Evolutionary conservation across 2,329 filamentous ascomycete genomes (phyloP), one percentile per base, ranked within the genome.

Genomic region (Botrytis elliptica): DNA sequence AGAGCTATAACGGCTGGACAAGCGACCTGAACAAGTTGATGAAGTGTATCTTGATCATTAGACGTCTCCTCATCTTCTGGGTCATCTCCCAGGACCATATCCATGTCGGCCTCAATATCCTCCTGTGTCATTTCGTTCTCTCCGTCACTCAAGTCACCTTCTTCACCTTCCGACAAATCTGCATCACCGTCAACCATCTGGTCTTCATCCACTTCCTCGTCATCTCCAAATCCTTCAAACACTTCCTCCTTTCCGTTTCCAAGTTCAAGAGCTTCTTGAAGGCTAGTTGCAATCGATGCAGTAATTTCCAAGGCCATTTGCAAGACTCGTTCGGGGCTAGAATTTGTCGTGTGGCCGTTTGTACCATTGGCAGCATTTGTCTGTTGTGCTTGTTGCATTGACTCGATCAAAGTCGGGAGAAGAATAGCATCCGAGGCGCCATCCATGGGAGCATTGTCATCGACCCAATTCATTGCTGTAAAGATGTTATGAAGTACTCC

Each of bases 401-500:
- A 78, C 25, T 79, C 71, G 12, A 81, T 77, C 42, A 90, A 80
- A 12, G 81, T 82, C 4, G 86, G 84, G 42, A 89, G 82, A 36
- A 89, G 82, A 4, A 82, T 77, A 40, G 86, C 86, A 77, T 89
- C 87, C 3, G 85, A 87, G 16, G 84, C 84, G 22, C 84, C 84
- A 62, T 85, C 84, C 71, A 83, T 83, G 3, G 85, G 85, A 3
- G 85, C 85, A 62, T 83, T 86, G 74, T 84, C 82, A 72, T 88
- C 87, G 46, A 85, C 84, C 86, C 86, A 88, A 73, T 85, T 82
- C 77, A 88, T 84, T 4, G 85, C 83, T 10, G 85, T 81, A 79
- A 89, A 91, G 52, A 91, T 81, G 75, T 91, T 91, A 80, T 92
- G 90, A 20, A 92, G 84, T 36, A 90, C 84, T 22, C 88, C 87